Evolutionary conservation across 768 basidiomycete genomes (phyloP).

Genomic region (Pleurotus ostreatus): DNA sequence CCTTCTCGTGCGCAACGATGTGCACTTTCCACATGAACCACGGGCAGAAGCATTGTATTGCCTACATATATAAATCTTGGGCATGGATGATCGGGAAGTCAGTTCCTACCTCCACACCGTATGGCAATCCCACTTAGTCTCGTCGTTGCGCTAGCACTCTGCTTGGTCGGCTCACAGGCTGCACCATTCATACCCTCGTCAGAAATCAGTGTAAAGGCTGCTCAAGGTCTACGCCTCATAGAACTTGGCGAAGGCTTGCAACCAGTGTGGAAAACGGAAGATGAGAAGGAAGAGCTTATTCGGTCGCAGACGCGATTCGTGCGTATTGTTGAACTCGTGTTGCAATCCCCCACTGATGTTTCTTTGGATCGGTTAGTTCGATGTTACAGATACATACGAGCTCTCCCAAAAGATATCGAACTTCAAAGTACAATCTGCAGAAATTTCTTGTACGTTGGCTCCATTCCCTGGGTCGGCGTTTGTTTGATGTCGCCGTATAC

Average conservation of each 20-base stretch:
- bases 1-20: no score
- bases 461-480: not conserved
- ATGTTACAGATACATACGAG: constrained; percentile 29
- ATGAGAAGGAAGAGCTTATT: constrained; percentile 24
- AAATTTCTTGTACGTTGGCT: not conserved
- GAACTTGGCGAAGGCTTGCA: constrained; percentile 22
- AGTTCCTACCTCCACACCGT: not conserved
- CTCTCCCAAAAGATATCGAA: constrained; percentile 10
- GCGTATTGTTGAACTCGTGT: constrained; percentile 4
- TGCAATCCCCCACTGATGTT: not conserved
- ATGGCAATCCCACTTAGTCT: not conserved
- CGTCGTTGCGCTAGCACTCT: not conserved
- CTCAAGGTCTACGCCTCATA: constrained; percentile 26
- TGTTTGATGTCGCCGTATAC: not conserved
- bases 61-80: no score
- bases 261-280: constrained; percentile 28
- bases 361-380: constrained; percentile 19
- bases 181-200: constrained; percentile 5
- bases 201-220: constrained; percentile 14
- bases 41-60: no score
- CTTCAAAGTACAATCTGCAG: not conserved
- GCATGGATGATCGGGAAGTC: no score
- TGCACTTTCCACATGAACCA: no score
- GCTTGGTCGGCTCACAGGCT: not conserved
- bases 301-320: constrained; percentile 20